Base-by-base conservation (phyloP, 1,284 basidiomycete genomes). In the Ceratobasidium sp. region DNA sequence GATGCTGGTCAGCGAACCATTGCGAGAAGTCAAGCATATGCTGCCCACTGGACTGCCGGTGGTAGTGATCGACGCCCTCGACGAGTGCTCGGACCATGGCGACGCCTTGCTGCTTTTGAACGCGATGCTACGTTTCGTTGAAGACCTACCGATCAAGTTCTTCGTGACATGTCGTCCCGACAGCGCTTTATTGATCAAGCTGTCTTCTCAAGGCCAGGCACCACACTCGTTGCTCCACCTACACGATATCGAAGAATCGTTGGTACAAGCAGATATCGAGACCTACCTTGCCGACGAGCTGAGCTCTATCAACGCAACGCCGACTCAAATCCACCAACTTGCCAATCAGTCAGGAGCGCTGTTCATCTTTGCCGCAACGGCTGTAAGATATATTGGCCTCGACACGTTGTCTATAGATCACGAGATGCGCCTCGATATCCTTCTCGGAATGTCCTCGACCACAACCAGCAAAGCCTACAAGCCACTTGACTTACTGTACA, bases 51-150 rank as follows among this genome's bases (percentile, higher is more conserved):
- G 42, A 7, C 59, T 50, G 2, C 42, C n/a, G 13, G 70, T 73
- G 20, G 70, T 73, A 17, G 57, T 62, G 42, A 73, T 73, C 26
- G 70, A 73, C 33, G 70, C 70, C 38, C 70, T 73, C 57, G 70
- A 73, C 44, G 70, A 73, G 26, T 73, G 70, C 70, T 42, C 59
- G 12, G 42, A 50, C 38, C n/a, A 15, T 13, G 20, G n/a, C 4
- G 70, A n/a, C 17, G 57, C 44, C 9, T 17, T 28, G 20, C n/a
- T 33, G 17, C 4, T 73, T 10, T 42, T 73, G 17, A n/a, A 61
- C 6, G 15, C 46, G 17, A 57, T 73, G 23, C 23, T 73, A 26
- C 5, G 23, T 20, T 9, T 20, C 7, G 70, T 57, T 26, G n/a
- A 42, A 2, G 17, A 62, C 23, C 12, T 73, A 12, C 70, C 70